Base-by-base conservation (phyloP, 345 rosid species). In the Arabidopsis arenosa region DNA sequence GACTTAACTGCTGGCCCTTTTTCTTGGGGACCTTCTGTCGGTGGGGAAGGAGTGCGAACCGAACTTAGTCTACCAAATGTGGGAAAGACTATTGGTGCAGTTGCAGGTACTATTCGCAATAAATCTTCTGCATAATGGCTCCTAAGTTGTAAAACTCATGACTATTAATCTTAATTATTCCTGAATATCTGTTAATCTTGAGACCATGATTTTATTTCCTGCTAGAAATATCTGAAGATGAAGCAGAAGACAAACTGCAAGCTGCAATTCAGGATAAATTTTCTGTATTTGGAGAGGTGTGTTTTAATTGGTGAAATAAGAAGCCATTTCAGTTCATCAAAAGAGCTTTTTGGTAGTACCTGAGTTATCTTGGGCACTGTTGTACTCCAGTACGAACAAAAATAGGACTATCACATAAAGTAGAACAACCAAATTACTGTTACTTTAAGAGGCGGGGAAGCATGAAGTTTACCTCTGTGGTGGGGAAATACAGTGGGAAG, bases 11-110 rank as follows among this genome's bases (percentile, higher is more conserved):
- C 98, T 35, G 99, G 98, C 54, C 98, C 97, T 79, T 95, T 95
- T 79, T 82, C 98, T 10, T 95, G 97, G 99, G 99, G 99, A 67
- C 99, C 99, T 64, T 91, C 99, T 81, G 99, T 95, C 70, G 99
- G 99, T 77, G 99, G 99, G 75, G 98, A 95, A 86, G 99, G 99
- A 77, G 98, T 95, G 73, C 94, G 97, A 47, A 95, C 98, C 4
- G 89, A 88, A 65, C 77, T 77, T 73, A 91, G 96, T 83, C 83
- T 95, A 60, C 99, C 99, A 78, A 91, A 89, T 84, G 98, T 95
- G 80, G 86, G 84, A 45, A 89, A 91, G 84, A 95, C 97, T 48
- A 91, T 93, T 75, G 99, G 99, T 75, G 94, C 97, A 28, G 96
- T 95, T 80, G 86, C 90, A 89, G 99, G 98, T 95, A 83, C 41